Conservation (phyloP, 148 eudicot genomes). For the Rhododendron mucronatum region DNA sequence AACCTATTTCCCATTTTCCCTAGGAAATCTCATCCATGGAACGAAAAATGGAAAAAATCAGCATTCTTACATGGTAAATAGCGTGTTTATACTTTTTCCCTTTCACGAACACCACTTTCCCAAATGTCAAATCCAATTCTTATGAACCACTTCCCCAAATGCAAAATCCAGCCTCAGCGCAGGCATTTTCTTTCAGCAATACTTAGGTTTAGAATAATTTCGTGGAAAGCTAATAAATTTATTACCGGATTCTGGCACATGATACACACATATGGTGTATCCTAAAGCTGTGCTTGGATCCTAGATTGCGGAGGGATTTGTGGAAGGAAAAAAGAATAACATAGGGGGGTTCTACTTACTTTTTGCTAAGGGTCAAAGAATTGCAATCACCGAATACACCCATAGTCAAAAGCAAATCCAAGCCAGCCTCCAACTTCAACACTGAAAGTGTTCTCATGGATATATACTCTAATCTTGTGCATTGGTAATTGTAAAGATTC, state of each 20-base stretch:
- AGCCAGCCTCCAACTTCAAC: not conserved
- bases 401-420: not conserved
- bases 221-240: not conserved
- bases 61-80: not conserved
- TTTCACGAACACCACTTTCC: not conserved
- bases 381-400: not conserved
- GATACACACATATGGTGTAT: not conserved
- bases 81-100: not conserved
- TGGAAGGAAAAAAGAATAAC: not conserved
- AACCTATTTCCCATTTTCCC: not conserved
- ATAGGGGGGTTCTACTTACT: not conserved
- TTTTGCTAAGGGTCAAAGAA: not conserved
- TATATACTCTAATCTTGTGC: too few relatives aligned
- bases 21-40: not conserved
- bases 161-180: not conserved
- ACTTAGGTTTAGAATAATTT: not conserved
- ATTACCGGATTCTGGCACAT: not conserved
- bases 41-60: not conserved
- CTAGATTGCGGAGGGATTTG: not conserved
- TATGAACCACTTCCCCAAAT: not conserved
- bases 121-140: not conserved
- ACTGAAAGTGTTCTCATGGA: not conserved
- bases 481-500: not conserved
- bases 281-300: not conserved
- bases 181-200: not conserved